These are phyloP conservation scores for Sporisorium iseilematis-ciliati DNA, from an alignment of 1,284 basidiomycete genomes.

Conservation along the genomic window DNA sequence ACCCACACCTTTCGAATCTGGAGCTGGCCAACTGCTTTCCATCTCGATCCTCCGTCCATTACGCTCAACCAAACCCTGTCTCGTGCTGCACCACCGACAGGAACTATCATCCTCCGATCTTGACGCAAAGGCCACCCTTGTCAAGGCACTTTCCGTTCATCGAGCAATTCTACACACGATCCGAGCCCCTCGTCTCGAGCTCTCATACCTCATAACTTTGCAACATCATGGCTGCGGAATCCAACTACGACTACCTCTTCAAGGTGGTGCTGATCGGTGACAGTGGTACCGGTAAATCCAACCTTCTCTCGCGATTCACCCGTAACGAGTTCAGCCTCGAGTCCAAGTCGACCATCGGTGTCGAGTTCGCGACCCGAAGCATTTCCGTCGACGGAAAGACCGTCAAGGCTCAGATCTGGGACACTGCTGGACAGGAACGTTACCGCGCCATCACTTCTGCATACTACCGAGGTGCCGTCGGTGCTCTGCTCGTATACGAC, in stretches of 20 bases:
- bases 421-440: conserved; percentile 95
- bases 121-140: neutral
- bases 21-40: neutral
- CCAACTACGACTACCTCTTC: conserved; percentile 68
- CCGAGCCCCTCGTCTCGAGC: too few species aligned
- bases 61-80: neutral
- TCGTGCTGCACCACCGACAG: neutral
- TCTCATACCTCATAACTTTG: neutral
- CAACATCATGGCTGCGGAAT: conserved; percentile 61
- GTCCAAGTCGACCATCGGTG: conserved; percentile 93
- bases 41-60: too few species aligned
- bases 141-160: neutral
- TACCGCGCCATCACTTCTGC: conserved; percentile 96
- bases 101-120: neutral
- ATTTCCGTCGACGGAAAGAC: conserved; percentile 96
- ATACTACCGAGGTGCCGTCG: conserved; percentile 96
- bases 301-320: conserved; percentile 78
- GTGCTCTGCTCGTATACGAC: conserved; percentile 73
- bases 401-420: conserved; percentile 99
- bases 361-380: conserved; percentile 97
- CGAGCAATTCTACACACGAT: neutral
- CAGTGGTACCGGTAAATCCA: conserved; percentile 97
- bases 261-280: conserved; percentile 90
- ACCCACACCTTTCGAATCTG: neutral
- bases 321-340: conserved; percentile 99